Evolutionary conservation across 1,139 yeast genomes (phyloP).

Genomic region (Hyphopichia burtonii): DNA sequence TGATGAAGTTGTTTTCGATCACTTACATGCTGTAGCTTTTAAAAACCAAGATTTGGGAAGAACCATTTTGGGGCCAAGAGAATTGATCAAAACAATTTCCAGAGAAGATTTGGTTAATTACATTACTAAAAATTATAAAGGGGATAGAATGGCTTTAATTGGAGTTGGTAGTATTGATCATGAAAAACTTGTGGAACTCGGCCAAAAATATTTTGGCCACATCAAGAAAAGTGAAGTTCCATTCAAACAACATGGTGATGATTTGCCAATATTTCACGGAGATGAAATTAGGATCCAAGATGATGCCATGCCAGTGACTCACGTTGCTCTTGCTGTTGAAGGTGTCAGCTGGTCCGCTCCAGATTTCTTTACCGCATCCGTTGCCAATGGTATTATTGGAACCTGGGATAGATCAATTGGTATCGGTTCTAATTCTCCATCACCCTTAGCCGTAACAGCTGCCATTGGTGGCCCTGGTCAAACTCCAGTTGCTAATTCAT

Average conservation of each 20-base stretch:
- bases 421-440: slow-evolving; percentile 66
- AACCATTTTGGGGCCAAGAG: slow-evolving; percentile 95
- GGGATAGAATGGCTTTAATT: slow-evolving; percentile 95
- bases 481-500: slow-evolving; percentile 79
- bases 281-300: slow-evolving; percentile 87
- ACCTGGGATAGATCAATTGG: slow-evolving; percentile 97
- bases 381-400: slow-evolving; percentile 95
- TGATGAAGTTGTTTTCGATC: slow-evolving; percentile 97
- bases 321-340: slow-evolving; percentile 92
- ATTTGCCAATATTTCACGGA: slow-evolving; percentile 77
- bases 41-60: slow-evolving; percentile 92
- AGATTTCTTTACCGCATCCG: slow-evolving; percentile 92
- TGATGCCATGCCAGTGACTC: slow-evolving; percentile 80
- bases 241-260: slow-evolving; percentile 74
- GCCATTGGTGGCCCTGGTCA: slow-evolving; percentile 57
- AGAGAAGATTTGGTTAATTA: slow-evolving; percentile 75
- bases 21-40: slow-evolving; percentile 89
- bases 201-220: slow-evolving; percentile 73
- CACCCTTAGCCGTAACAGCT: slow-evolving; percentile 75
- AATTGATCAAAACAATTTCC: slow-evolving; percentile 77
- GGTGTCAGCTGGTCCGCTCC: slow-evolving; percentile 98
- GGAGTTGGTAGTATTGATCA: slow-evolving; percentile 96
- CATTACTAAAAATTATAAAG: slow-evolving; percentile 84
- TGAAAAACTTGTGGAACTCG: slow-evolving; percentile 73
- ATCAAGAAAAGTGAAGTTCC: slow-evolving; percentile 65